Evolutionary conservation across 805 yeast species (phyloP), one percentile per base, ranked within the genome.

Genomic region (Kluyveromyces nonfermentans): DNA sequence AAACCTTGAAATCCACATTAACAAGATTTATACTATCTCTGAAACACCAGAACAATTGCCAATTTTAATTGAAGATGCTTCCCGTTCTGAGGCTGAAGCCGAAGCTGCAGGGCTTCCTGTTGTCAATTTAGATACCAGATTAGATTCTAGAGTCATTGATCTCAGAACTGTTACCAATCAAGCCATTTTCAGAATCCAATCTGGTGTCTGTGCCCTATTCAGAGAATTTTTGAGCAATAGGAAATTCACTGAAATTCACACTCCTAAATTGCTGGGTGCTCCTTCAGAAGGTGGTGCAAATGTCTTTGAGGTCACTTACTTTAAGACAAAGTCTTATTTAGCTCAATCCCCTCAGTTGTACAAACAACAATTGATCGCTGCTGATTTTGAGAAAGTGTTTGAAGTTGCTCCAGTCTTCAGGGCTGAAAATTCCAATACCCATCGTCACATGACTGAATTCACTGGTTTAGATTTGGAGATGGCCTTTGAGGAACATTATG

Each of bases 391-490:
- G 73, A 80, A 78, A 59, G 99, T 93, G 40, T 93, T 79, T 63
- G 99, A 93, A 72, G 76, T 93, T 59, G 97, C 93, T 1, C 97
- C 99, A 32, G 97, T 93, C 36, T 93, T 93, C 78, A 80, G 99
- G 70, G 99, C 99, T 46, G 99, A 93, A 69, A 90, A 93, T 75
- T 90, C 97, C 49, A 89, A 93, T 73, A 90, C 98, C 17, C 97
- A 93, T 68, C 89, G 99, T 72, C 99, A 93, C 69, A 82, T 93
- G 95, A 93, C 99, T 45, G 99, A 93, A 70, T 93, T 93, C 66
- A 85, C 84, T 49, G 99, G 99, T 46, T 80, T 94, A 57, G 99
- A 93, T 74, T 70, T 93, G 70, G 99, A 93, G 70, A 88, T 93
- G 95, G 85, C 96, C 9, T 85, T 93, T 62, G 97, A 93, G 71